Percentiles rank a stretch among this genome's conserved stretches.
Conservation (phyloP, 371 early-diverging fungal genomes). For the Chytridiales sp. region DNA sequence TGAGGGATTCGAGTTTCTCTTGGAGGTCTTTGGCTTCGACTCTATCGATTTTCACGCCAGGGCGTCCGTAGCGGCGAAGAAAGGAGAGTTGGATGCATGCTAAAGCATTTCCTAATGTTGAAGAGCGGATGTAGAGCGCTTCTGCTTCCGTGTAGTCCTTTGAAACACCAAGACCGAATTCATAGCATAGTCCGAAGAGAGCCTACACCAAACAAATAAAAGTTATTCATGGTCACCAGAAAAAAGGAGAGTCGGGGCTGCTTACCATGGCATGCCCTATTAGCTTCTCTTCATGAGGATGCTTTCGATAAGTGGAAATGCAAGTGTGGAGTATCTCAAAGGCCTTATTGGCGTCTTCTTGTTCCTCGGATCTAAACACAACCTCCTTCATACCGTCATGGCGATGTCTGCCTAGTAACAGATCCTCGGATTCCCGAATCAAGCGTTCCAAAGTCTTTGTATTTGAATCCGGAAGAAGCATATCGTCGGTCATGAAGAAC, state of each 20-base stretch:
- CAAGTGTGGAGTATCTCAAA: too few relatives aligned
- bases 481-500: too few relatives aligned
- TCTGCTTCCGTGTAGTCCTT: conserved; percentile 63
- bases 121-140: conserved; percentile 57
- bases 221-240: neutral
- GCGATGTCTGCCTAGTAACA: too few relatives aligned
- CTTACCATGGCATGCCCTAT: conserved; percentile 4
- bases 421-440: too few relatives aligned
- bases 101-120: conserved; percentile 51
- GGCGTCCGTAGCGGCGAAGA: conserved; percentile 73
- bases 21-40: conserved; percentile 67
- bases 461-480: too few relatives aligned
- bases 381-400: too few relatives aligned
- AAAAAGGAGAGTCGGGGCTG: neutral
- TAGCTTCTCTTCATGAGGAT: too few relatives aligned
- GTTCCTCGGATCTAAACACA: too few relatives aligned
- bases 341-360: too few relatives aligned
- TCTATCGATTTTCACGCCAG: conserved; percentile 68
- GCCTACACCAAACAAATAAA: conserved; percentile 23
- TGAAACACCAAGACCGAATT: conserved; percentile 72
- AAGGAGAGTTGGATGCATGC: conserved; percentile 67
- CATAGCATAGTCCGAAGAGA: conserved; percentile 59
- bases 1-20: too few relatives aligned
- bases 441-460: too few relatives aligned
- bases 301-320: too few relatives aligned